Base-by-base conservation (phyloP, 345 rosid genomes). In the Dovyalis caffra region DNA sequence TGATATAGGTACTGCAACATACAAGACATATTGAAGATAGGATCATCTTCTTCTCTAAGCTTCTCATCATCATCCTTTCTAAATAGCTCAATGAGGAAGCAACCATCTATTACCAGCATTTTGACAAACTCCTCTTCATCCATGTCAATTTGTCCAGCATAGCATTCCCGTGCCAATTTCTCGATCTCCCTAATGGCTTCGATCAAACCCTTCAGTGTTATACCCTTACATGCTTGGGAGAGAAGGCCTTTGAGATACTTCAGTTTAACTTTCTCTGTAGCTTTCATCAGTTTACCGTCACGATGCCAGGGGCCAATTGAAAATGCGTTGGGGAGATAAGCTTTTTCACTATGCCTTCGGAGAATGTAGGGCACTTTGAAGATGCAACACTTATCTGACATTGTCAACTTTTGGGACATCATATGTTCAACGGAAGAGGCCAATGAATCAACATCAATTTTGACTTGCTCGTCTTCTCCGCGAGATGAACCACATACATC, bases 251-350 rank as follows among this genome's bases (percentile, higher is more conserved):
- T 57, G 33, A 84, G 40, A 21, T 78, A 84, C 69, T 62, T 76
- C 35, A 67, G 37, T 62, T 84, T 78, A 47, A 78, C 34, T 38
- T 21, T 67, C 63, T 84, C 71, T 0, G 82, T 37, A 0, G 31
- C 40, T 31, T 51, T 15, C 23, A 31, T 10, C 6, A 70, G 35
- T 25, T 26, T 3, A 2, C 47, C 5, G 28, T 18, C 25, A 28
- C 65, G 62, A 68, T 81, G 79, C 26, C 75, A 70, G 20, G 83
- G 84, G 2, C 85, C 87, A 12, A 84, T 65, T 14, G 83, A 76
- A 40, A 84, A 81, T n/a, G 74, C 75, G 40, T 62, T 56, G 12
- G 86, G 84, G 7, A 8, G 1, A 21, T 80, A 84, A 15, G 84
- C 80, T 1, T 23, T 14, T 15, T 70, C 53, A 1, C 74, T 73